Percentiles rank a stretch among this genome's conserved stretches.
Conservation (phyloP, 2,329 filamentous ascomycete species). For the Ciborinia camelliae region DNA sequence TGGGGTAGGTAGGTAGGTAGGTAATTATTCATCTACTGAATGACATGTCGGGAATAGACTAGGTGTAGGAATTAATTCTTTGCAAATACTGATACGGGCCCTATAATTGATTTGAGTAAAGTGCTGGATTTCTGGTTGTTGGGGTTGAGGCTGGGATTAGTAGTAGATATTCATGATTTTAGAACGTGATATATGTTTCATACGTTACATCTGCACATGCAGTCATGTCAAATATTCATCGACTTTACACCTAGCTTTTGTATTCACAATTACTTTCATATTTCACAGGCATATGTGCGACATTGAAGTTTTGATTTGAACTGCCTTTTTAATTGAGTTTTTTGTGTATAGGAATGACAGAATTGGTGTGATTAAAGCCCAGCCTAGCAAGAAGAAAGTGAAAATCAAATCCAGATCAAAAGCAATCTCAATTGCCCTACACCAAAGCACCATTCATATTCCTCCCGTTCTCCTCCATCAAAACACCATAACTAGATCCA, state of each 20-base stretch:
- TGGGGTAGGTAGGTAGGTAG: too few relatives aligned
- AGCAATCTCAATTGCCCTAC: neutral
- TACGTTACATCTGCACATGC: too few relatives aligned
- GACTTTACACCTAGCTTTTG: neutral
- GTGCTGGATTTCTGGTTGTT: too few relatives aligned
- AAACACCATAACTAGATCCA: neutral
- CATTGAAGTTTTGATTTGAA: neutral
- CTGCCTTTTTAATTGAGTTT: neutral
- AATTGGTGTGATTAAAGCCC: neutral
- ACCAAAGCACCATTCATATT: too few relatives aligned
- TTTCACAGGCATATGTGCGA: neutral
- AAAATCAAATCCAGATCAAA: neutral
- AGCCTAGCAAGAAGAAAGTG: neutral
- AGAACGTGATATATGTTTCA: too few relatives aligned
- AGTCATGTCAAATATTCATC: neutral
- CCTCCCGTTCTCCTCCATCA: neutral
- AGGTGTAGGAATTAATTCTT: too few relatives aligned
- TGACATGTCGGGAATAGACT: too few relatives aligned
- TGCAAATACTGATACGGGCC: too few relatives aligned
- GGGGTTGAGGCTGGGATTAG: too few relatives aligned
- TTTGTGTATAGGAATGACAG: constrained; percentile 1
- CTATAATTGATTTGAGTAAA: too few relatives aligned
- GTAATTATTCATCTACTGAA: too few relatives aligned
- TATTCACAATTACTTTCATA: neutral
- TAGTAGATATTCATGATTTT: too few relatives aligned